Base-by-base conservation (phyloP, 108 stramenopile species). In the Pseudonitzschia delicatissima region DNA sequence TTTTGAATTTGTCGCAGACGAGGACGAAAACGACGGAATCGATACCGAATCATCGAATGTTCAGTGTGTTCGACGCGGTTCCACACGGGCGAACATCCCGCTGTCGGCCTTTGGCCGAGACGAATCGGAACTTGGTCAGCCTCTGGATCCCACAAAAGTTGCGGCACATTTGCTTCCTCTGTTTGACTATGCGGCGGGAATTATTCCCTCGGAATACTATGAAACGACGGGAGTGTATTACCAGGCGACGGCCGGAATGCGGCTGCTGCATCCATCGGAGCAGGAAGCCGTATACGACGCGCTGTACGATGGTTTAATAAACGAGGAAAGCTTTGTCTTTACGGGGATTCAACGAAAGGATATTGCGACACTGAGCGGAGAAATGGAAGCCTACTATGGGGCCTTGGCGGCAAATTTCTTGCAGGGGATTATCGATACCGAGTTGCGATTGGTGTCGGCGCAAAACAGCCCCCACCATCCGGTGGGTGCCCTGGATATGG, bases 211-310 rank as follows among this genome's bases (percentile, higher is more conserved):
- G 12, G 40, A 72, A 49, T 87, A 75, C 65, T 78, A 92, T 62
- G 50, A 76, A 5, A 59, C 77, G 4, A 95, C 93, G 31, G 60
- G 68, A 40, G 87, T 95, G 26, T 71, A 81, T 35, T 90, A 88
- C 47, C 83, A 82, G 23, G 93, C 93, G 8, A 91, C 93, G 13
- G 93, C 93, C 8, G 93, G 93, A 6, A 95, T 95, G 93, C 63
- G 93, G 52, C 67, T 95, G 44, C 44, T 92, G 33, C 33, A 67
- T 4, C 69, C 78, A 37, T 35, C 69, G 36, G 84, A 89, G 53
- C 90, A 91, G 55, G 64, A 77, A 31, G 68, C 63, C 6, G 83
- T 92, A 0, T 92, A 92, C 61, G 84, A 90, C 73, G 88, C 91
- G 4, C 62, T 95, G 32, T 82, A 85, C 64, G 67, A 80, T 27